phyloP scores from a whole-genome alignment of 2,329 filamentous ascomycete species.

The Talaromyces pinophilus region DNA sequence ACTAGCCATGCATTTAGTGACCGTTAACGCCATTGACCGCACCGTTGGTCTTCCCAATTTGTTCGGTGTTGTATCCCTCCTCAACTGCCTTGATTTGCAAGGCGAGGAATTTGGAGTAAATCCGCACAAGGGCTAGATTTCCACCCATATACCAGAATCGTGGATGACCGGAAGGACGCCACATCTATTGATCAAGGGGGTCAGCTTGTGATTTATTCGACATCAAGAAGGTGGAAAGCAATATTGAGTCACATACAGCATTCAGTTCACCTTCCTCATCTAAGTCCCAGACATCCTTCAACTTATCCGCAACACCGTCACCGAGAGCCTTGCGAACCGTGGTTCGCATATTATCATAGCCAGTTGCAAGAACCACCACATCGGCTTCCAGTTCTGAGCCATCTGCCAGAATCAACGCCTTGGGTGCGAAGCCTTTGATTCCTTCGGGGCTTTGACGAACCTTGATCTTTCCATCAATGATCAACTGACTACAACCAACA shows the following conservation, averaged over 20 bases:
- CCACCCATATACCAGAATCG: slow-evolving; percentile 68
- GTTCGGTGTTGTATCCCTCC: background rate
- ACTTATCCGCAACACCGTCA: slow-evolving; percentile 58
- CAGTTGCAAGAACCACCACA: slow-evolving; percentile 64
- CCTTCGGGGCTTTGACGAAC: background rate
- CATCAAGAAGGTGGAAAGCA: background rate
- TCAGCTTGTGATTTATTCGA: background rate
- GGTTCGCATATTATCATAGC: slow-evolving; percentile 68
- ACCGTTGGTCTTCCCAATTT: background rate
- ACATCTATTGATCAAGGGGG: slow-evolving; percentile 34
- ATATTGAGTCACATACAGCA: slow-evolving; percentile 35
- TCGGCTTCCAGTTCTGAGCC: slow-evolving; percentile 58
- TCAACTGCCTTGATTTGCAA: slow-evolving; percentile 50
- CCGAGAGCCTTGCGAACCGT: slow-evolving; percentile 63
- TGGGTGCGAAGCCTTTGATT: background rate
- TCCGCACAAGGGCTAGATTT: slow-evolving; percentile 63
- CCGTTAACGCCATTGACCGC: background rate
- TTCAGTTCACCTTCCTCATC: slow-evolving; percentile 57
- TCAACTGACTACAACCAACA: background rate
- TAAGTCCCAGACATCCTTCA: slow-evolving; percentile 62
- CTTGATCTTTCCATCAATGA: background rate
- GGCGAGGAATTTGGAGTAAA: slow-evolving; percentile 57
- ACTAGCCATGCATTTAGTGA: background rate
- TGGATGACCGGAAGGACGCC: slow-evolving; percentile 61
- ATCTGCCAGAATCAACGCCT: background rate